Conservation (phyloP, 495 filamentous ascomycete species). For the Neurospora sp. region DNA sequence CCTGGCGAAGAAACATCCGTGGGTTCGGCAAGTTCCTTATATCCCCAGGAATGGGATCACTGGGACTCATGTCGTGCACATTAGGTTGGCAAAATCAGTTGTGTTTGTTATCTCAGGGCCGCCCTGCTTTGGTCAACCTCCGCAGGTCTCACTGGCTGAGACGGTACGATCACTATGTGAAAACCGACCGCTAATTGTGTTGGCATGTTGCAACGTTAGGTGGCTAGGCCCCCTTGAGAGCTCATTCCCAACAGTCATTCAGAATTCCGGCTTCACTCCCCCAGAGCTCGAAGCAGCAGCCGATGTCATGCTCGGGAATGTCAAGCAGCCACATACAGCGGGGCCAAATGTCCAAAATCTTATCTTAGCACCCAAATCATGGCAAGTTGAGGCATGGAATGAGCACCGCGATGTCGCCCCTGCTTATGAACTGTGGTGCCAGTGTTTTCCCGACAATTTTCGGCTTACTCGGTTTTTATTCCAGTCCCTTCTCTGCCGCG, state of each 20-base stretch:
- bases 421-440: slow-evolving; percentile 41
- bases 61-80: slow-evolving; percentile 47
- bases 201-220: slow-evolving; percentile 35
- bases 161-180: slow-evolving; percentile 34
- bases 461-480: slow-evolving; percentile 34
- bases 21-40: slow-evolving; percentile 53
- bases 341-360: slow-evolving; percentile 25
- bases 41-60: slow-evolving; percentile 47
- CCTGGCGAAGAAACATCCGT: slow-evolving; percentile 42
- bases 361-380: slow-evolving; percentile 29
- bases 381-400: slow-evolving; percentile 40
- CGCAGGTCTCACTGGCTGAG: slow-evolving; percentile 35
- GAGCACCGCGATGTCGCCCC: slow-evolving; percentile 28
- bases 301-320: slow-evolving; percentile 39
- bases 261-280: slow-evolving; percentile 37
- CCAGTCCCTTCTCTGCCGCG: slow-evolving; percentile 43
- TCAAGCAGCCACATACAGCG: slow-evolving; percentile 6
- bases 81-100: slow-evolving; percentile 43
- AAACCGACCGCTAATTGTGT: slow-evolving; percentile 38
- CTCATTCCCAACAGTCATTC: slow-evolving; percentile 38
- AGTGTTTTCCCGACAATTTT: slow-evolving; percentile 36
- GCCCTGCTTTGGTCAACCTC: slow-evolving; percentile 23
- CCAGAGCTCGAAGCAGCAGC: slow-evolving; percentile 45
- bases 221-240: slow-evolving; percentile 25
- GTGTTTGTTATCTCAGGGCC: slow-evolving; percentile 43